Conservation (phyloP, 768 basidiomycete genomes). For the Pulveroboletus sp. region DNA sequence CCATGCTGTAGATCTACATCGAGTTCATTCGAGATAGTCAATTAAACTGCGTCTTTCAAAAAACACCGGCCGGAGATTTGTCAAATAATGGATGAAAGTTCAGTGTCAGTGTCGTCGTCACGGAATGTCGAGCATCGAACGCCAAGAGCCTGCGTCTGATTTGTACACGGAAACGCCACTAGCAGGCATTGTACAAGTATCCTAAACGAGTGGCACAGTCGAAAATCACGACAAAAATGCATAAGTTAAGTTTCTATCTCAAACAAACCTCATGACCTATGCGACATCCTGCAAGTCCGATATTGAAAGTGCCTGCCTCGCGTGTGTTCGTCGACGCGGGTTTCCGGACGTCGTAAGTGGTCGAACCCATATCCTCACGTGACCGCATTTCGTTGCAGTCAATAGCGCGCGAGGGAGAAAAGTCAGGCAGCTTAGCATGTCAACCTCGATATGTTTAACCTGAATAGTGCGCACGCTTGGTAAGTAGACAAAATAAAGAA, state of each 20-base stretch:
- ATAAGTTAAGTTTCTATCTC: slow-evolving; percentile 10
- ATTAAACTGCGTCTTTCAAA: no score
- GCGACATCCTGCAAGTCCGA: slow-evolving; percentile 29
- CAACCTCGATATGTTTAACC: slow-evolving; percentile 81
- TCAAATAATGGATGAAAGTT: no score
- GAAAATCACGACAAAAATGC: slow-evolving; percentile 11
- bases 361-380: slow-evolving; percentile 82
- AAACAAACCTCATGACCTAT: slow-evolving; percentile 1
- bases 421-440: slow-evolving; percentile 68
- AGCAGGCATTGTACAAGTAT: no score
- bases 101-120: no score
- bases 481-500: not conserved
- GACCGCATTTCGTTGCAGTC: slow-evolving; percentile 74
- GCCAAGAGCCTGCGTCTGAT: no score
- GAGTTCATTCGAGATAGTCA: no score
- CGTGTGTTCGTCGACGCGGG: slow-evolving; percentile 26
- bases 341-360: slow-evolving; percentile 49
- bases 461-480: slow-evolving; percentile 26
- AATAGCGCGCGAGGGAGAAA: slow-evolving; percentile 80
- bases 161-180: no score
- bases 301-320: slow-evolving; percentile 29
- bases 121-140: no score
- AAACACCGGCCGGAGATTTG: no score
- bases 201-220: no score
- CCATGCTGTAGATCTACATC: no score